Evolutionary conservation across 768 basidiomycete species (phyloP), one percentile per base, ranked within the genome.

Genomic region (Tylopilus felleus): DNA sequence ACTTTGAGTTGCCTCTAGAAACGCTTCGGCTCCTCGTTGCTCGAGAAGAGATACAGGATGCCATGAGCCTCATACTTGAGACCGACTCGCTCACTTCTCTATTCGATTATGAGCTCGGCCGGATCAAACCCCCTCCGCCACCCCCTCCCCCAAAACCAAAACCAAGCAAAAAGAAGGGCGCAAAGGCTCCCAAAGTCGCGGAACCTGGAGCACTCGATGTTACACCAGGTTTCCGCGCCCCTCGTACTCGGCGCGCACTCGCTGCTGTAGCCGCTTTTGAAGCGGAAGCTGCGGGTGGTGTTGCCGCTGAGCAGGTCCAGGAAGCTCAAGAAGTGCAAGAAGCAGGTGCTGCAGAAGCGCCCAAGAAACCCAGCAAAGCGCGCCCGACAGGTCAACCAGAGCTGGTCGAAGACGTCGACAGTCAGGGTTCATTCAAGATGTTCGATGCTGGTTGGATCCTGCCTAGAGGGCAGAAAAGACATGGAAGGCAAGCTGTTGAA

Each of bases 371-470:
- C 58, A n/a, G 55, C 59, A 58, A 65, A 39, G 35, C 31, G 27
- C 70, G 68, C 17, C 17, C 25, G 35, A 16, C 51, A 22, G 63
- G 71, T 53, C 67, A 70, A 45, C 58, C 74, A 14, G 75, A 75
- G 2, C 65, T 88, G 50, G 85, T 91, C 3, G 79, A 84, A n/a
- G 76, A 84, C 39, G 82, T 95, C 29, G 88, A 87, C 64, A 78
- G 80, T 40, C 79, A 81, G 51, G 80, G 80, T 40, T 86, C 85
- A 19, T 97, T 96, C 75, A 80, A 76, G 64, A 71, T 86, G 72
- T 96, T 96, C 72, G 86, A 97, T 54, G 75, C 77, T 22, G 93
- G 93, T 1, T 95, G 92, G 93, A 90, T 96, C 8, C 71, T 95
- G 14, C 89, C 91, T 22, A 75, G 83, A 3, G 89, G 87, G 31